Percentiles rank a stretch among this genome's conserved stretches.
Conservation (phyloP, 768 basidiomycete species). For the Leucocoprinus birnbaumii region DNA sequence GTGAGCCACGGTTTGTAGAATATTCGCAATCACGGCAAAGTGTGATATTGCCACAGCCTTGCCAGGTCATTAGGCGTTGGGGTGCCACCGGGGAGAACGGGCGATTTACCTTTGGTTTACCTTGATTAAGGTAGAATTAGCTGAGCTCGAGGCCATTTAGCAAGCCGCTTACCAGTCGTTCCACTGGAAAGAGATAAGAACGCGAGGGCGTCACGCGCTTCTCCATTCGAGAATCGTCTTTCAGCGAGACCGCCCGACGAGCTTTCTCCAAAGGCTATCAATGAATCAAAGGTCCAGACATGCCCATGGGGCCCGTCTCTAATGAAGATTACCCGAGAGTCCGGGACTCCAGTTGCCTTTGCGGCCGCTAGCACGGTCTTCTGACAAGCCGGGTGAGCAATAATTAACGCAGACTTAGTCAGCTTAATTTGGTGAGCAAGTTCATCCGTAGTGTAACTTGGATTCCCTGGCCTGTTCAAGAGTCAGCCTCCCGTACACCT, state of each 20-base stretch:
- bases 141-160: neutral
- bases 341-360: slow-evolving; percentile 33
- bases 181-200: slow-evolving; percentile 75
- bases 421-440: slow-evolving; percentile 52
- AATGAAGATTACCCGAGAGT: slow-evolving; percentile 39
- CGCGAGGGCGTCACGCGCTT: slow-evolving; percentile 59
- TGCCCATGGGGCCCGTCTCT: slow-evolving; percentile 19
- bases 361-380: slow-evolving; percentile 44
- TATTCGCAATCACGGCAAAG: slow-evolving; percentile 60
- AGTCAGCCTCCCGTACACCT: slow-evolving; percentile 7
- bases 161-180: slow-evolving; percentile 55
- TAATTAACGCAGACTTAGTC: slow-evolving; percentile 43
- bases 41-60: slow-evolving; percentile 71
- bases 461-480: slow-evolving; percentile 56
- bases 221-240: slow-evolving; percentile 46
- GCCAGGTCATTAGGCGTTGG: neutral
- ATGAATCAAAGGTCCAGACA: slow-evolving; percentile 36
- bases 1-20: slow-evolving; percentile 56
- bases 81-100: neutral
- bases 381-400: slow-evolving; percentile 44
- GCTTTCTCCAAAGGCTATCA: slow-evolving; percentile 41
- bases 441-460: slow-evolving; percentile 54
- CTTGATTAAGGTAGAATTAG: slow-evolving; percentile 13
- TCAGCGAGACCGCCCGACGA: slow-evolving; percentile 40
- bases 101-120: slow-evolving; percentile 37